Evolutionary conservation across 2,329 filamentous ascomycete species (phyloP).

Genomic region (Fusarium anguioides): DNA sequence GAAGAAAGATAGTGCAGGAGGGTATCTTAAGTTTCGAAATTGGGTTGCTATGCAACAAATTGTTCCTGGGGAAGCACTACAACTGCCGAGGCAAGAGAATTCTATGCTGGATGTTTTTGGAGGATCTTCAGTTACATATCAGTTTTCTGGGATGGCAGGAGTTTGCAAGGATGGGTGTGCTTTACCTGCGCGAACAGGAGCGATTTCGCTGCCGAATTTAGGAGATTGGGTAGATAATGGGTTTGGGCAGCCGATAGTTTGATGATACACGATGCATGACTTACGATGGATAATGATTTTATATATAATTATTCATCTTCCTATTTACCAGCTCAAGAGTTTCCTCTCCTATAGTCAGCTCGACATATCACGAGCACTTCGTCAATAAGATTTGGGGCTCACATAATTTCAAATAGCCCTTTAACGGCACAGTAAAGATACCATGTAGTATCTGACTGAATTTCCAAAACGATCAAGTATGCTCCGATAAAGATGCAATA

Average conservation of each 20-base stretch:
- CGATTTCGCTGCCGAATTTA: constrained; percentile 16
- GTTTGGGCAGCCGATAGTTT: constrained; percentile 1
- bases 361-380: not conserved
- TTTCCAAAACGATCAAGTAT: too few species aligned
- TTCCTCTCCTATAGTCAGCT: not conserved
- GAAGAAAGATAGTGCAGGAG: not conserved
- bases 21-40: constrained; percentile 37
- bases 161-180: not conserved
- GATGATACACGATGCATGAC: not conserved
- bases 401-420: too few species aligned
- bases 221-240: constrained; percentile 29
- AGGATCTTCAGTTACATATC: not conserved
- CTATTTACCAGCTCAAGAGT: not conserved
- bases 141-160: constrained; percentile 10
- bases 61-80: constrained; percentile 21
- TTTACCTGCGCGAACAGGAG: constrained; percentile 13
- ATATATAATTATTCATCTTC: not conserved
- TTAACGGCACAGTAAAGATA: too few species aligned
- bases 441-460: too few species aligned
- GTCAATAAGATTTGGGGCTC: too few species aligned
- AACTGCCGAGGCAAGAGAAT: constrained; percentile 12
- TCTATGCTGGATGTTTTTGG: not conserved
- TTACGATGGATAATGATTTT: not conserved
- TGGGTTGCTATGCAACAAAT: constrained; percentile 39
- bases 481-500: too few species aligned